phyloP scores from a whole-genome alignment of 2,329 filamentous ascomycete genomes.

The Aspergillus ochraceus region DNA sequence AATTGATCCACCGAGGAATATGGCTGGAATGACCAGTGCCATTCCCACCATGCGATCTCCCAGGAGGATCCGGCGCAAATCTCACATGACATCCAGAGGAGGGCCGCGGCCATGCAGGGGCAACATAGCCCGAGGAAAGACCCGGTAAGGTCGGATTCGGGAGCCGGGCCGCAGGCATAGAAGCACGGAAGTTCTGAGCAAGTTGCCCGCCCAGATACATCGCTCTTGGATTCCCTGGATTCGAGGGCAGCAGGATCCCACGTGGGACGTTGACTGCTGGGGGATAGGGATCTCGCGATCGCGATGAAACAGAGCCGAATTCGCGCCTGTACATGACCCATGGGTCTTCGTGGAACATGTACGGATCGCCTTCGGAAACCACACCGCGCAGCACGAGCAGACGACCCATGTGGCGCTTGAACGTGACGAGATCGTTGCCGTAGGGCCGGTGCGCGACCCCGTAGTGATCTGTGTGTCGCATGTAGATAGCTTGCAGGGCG shows the following conservation, averaged over 20 bases:
- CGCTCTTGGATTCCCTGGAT: too few relatives aligned
- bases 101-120: too few relatives aligned
- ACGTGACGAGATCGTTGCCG: constrained; percentile 5
- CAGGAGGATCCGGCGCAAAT: background rate
- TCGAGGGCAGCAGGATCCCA: background rate
- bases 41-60: background rate
- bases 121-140: too few relatives aligned
- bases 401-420: constrained; percentile 8
- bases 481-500: background rate
- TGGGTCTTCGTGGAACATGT: constrained; percentile 3
- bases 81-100: background rate
- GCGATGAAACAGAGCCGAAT: constrained; percentile 5
- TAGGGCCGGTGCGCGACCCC: constrained; percentile 11
- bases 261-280: too few relatives aligned
- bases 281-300: background rate
- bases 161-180: too few relatives aligned
- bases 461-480: constrained; percentile 3
- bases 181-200: background rate
- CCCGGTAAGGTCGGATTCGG: too few relatives aligned
- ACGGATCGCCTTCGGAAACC: background rate
- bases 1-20: background rate
- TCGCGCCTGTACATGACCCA: constrained; percentile 11
- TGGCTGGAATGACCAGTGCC: background rate
- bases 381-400: constrained; percentile 11
- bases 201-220: background rate